These are phyloP conservation scores for Monascus ruber DNA, from an alignment of 2,329 filamentous ascomycete genomes.

Conservation along the genomic window DNA sequence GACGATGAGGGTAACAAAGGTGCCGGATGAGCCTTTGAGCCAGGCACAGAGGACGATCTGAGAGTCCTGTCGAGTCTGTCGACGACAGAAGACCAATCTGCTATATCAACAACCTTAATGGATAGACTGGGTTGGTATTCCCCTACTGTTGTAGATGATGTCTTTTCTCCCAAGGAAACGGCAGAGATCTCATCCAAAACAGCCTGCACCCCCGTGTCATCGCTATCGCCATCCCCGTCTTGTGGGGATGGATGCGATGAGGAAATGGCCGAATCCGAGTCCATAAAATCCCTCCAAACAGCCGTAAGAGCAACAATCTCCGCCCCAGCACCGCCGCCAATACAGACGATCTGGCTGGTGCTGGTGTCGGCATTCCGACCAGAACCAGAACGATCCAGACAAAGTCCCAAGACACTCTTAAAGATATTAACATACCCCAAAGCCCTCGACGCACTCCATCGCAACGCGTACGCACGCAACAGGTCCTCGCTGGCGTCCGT, in stretches of 20 bases:
- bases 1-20: constrained; percentile 13
- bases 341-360: constrained; percentile 37
- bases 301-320: constrained; percentile 55
- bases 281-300: constrained; percentile 32
- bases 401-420: constrained; percentile 18
- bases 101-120: constrained; percentile 67
- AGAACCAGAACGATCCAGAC: not conserved
- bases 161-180: constrained; percentile 8
- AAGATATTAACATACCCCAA: constrained; percentile 66
- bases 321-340: constrained; percentile 56
- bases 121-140: constrained; percentile 15
- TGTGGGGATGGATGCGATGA: not conserved
- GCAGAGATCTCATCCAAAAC: constrained; percentile 6
- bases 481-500: constrained; percentile 49
- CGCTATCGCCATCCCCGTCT: not conserved
- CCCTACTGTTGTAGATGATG: constrained; percentile 1
- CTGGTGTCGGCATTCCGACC: not conserved
- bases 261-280: constrained; percentile 5
- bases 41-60: constrained; percentile 23
- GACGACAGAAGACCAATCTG: constrained; percentile 60
- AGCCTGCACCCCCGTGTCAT: not conserved
- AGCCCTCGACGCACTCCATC: constrained; percentile 83
- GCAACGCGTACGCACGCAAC: constrained; percentile 70
- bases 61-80: constrained; percentile 47
- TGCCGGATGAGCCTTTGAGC: constrained; percentile 16